These are phyloP conservation scores for Annulohypoxylon bovei DNA, from an alignment of 495 filamentous ascomycete species.

Conservation along the genomic window DNA sequence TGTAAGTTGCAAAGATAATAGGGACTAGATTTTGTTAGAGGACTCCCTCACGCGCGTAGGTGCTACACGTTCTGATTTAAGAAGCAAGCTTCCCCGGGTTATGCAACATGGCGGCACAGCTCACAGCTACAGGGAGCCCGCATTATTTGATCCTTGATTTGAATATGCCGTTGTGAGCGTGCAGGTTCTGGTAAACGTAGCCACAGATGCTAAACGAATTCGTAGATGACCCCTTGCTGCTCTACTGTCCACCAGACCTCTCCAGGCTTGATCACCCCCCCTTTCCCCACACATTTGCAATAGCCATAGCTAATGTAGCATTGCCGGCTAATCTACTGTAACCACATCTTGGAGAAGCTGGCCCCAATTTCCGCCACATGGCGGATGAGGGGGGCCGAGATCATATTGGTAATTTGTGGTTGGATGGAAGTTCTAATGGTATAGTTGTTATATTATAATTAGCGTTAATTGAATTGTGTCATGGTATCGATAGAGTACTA, in stretches of 20 bases:
- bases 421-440: not conserved
- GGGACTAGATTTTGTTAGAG: not conserved
- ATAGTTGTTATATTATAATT: not conserved
- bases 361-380: not conserved
- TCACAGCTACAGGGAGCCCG: slow-evolving; percentile 2
- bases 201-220: slow-evolving; percentile 8
- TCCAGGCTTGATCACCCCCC: slow-evolving; percentile 1
- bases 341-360: slow-evolving; percentile 25
- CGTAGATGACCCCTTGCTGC: slow-evolving; percentile 6
- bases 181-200: slow-evolving; percentile 9
- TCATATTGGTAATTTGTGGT: slow-evolving; percentile 19
- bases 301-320: slow-evolving; percentile 26
- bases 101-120: slow-evolving; percentile 3
- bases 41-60: not conserved
- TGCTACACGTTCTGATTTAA: slow-evolving; percentile 8
- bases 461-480: not conserved
- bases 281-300: slow-evolving; percentile 27
- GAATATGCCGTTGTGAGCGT: slow-evolving; percentile 22
- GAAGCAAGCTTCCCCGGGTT: slow-evolving; percentile 7
- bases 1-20: not conserved
- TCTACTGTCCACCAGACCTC: slow-evolving; percentile 17
- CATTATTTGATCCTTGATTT: slow-evolving; percentile 9
- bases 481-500: no score
- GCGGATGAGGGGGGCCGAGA: slow-evolving; percentile 33
- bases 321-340: slow-evolving; percentile 32